A percentile compares a stretch with the other conserved stretches of the same genome.
phyloP scores from a whole-genome alignment of 306 rosid genomes.

The Vicia sativa region DNA sequence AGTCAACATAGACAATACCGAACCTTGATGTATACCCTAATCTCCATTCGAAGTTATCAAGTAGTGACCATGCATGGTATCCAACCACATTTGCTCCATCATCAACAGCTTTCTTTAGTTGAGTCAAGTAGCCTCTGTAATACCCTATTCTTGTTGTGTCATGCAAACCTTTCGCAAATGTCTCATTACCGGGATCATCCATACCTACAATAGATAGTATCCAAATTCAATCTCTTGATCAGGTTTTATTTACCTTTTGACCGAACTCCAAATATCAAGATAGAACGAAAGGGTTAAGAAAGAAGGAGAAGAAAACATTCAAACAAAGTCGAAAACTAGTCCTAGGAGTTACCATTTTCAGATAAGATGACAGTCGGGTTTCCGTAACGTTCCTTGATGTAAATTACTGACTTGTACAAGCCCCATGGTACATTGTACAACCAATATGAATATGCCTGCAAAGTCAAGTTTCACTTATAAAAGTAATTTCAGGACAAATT shows the following conservation, averaged over 20 bases:
- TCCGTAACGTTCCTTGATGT: constrained; percentile 75
- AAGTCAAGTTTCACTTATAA: constrained; percentile 9
- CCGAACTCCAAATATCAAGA: neutral
- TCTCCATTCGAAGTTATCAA: constrained; percentile 94
- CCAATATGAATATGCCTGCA: constrained; percentile 83
- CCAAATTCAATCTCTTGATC: neutral
- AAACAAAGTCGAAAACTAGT: constrained; percentile 11
- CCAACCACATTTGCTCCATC: constrained; percentile 81
- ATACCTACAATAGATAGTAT: constrained; percentile 52
- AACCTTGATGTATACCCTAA: constrained; percentile 92
- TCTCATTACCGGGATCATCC: constrained; percentile 78
- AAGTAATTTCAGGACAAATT: constrained; percentile 16
- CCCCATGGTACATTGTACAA: constrained; percentile 98
- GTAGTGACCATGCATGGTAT: constrained; percentile 90
- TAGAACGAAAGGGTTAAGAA: neutral
- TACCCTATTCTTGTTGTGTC: constrained; percentile 77
- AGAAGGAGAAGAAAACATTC: neutral
- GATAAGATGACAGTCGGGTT: constrained; percentile 80
- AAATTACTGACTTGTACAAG: constrained; percentile 73
- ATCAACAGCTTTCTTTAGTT: constrained; percentile 76
- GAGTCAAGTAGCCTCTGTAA: constrained; percentile 65
- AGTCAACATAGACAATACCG: constrained; percentile 89
- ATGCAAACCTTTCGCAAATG: constrained; percentile 58
- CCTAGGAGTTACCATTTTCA: constrained; percentile 65
- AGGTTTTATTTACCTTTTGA: too few relatives aligned